Evolutionary conservation across 306 rosid genomes (phyloP), one percentile per base, ranked within the genome.

Genomic region (Prunus mongolica): DNA sequence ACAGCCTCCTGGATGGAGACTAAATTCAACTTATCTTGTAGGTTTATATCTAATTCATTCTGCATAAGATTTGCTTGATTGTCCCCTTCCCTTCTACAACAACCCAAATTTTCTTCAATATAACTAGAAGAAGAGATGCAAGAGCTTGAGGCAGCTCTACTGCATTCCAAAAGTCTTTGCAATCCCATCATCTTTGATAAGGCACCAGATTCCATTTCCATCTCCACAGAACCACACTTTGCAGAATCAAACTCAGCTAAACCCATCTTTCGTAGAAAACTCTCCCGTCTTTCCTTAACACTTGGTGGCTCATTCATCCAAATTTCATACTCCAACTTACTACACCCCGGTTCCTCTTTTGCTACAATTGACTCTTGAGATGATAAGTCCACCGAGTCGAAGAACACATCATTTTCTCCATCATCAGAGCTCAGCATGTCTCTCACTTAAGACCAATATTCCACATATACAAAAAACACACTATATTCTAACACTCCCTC

Each of bases 301-400:
- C 99, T 89, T 25, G 49, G 77, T 60, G 92, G 99, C 79, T 95
- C 92, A 73, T 79, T 88, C 81, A 83, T 64, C 97, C 99, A 95
- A 79, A 92, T 65, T 74, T 84, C 88, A 75, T 85, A 88, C 9
- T 77, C 86, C 54, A 78, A 69, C n/a, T 71, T 71, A 19, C 76
- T 63, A 58, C 57, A 50, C 5, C 55, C 65, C 38, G 71, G 69
- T 71, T 78, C 84, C 65, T 82, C 64, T 44, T 70, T 73, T 1
- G 57, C 82, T 71, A 73, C 76, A 68, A 67, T 38, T 20, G 87
- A 73, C 60, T 82, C 92, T 68, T 55, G 86, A 4, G 88, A 84
- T 74, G 90, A 83, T 71, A 94, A 77, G 80, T 92, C 97, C 38
- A 25, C 74, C 0, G 98, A 83, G 81, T 94, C 95, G 28, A 92